Base-by-base conservation (phyloP, 192 early-diverging fungal species). In the Helicostylum pulchrum region DNA sequence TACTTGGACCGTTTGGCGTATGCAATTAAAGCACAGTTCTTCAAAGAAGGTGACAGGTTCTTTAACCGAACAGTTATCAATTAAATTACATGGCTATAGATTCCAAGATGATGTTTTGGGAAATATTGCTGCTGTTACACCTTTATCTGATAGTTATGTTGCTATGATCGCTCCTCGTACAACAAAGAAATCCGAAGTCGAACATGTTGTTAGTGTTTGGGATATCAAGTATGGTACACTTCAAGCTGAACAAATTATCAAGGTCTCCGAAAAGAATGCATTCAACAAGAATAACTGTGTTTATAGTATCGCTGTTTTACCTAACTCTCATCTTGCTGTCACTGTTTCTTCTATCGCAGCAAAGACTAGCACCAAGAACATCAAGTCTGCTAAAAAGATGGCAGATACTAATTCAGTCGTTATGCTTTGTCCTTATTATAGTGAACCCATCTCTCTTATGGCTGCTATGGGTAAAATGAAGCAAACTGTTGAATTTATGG, bases 391-490 rank as follows among this genome's bases (percentile, higher is more conserved):
- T 23, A 69, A 68, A 7, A 23, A 34, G 2, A 42, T 56, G 12
- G 34, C 43, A 1, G 54, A 55, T 19, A 21, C 65, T 1, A 73
- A 75, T 61, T 76, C 78, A 4, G 69, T 74, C 0, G 68, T 82
- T 5, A 76, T 69, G 20, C 50, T 82, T 1, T 78, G 76, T 44
- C 73, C 66, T 30, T 82, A 72, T 61, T 79, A 80, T 26, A 67
- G 66, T 20, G 65, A 77, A 10, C 78, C 80, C 23, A 74, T 82
- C 71, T 82, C 80, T 10, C 62, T 82, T n/a, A 50, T 82, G 66
- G 76, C 76, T 2, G 80, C 80, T 7, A 77, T 82, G 76, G 72
- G 72, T 23, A 79, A 65, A 50, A 82, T 82, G 80, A 72, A 69
- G 26, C 44, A 62, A 1, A 78, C 78, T 21, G 73, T 68, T 5